Percentiles rank a stretch among this genome's conserved stretches.
These are phyloP conservation scores for Medicago ruthenica DNA, from an alignment of 306 rosid species.

Conservation along the genomic window DNA sequence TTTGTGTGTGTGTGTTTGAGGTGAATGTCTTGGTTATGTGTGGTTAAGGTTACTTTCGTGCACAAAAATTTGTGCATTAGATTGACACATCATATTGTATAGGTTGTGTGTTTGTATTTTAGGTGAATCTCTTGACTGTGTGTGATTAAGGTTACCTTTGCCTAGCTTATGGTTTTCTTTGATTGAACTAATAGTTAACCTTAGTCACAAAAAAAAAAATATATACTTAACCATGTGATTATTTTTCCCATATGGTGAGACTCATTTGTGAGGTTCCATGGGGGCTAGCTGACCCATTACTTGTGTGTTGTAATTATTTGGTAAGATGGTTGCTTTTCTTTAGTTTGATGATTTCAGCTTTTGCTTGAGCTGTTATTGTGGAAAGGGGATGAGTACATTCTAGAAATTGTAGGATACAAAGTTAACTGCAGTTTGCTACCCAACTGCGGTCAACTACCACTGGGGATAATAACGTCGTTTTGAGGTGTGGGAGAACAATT, in stretches of 20 bases:
- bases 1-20: not conserved
- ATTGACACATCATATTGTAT: conserved; percentile 34
- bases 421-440: no score
- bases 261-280: not conserved
- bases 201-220: no score
- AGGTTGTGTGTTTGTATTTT: conserved; percentile 7
- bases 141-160: conserved; percentile 17
- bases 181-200: conserved; percentile 1
- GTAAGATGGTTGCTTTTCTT: no score
- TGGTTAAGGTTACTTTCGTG: conserved; percentile 14
- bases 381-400: not conserved
- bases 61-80: conserved; percentile 28
- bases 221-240: not conserved
- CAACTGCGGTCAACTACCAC: no score
- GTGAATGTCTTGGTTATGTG: conserved; percentile 36
- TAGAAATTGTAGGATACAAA: conserved; percentile 6
- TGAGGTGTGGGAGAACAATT: no score
- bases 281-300: no score
- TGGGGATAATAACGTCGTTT: no score
- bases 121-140: conserved; percentile 35
- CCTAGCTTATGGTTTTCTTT: not conserved
- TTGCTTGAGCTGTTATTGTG: no score
- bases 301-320: not conserved
- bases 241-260: not conserved
- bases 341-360: no score